A percentile compares a stretch with the other conserved stretches of the same genome.
These are phyloP conservation scores for Colletotrichum melonis DNA, from an alignment of 2,329 filamentous ascomycete species.

Conservation along the genomic window DNA sequence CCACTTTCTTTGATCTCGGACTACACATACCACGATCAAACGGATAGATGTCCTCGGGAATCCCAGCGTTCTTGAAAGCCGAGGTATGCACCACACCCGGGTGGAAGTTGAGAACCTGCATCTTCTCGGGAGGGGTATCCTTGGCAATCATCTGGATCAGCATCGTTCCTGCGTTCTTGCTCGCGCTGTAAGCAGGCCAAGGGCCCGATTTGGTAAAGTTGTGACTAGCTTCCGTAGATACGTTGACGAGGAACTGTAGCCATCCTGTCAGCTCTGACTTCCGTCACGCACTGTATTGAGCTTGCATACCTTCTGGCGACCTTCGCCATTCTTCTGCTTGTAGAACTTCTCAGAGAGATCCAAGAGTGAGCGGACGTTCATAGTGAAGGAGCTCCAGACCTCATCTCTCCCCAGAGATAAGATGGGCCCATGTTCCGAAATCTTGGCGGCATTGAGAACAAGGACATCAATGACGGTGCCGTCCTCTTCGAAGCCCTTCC, in stretches of 20 bases:
- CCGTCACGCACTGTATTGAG: neutral
- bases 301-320: constrained; percentile 36
- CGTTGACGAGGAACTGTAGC: constrained; percentile 44
- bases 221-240: constrained; percentile 45
- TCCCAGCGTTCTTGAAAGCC: constrained; percentile 38
- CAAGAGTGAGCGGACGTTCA: constrained; percentile 34
- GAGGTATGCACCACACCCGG: constrained; percentile 52
- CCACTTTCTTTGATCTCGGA: neutral
- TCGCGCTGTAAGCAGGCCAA: constrained; percentile 47
- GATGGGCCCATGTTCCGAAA: neutral
- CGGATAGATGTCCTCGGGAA: constrained; percentile 36
- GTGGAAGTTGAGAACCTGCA: constrained; percentile 54
- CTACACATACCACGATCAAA: constrained; percentile 43
- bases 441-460: constrained; percentile 41
- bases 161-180: constrained; percentile 50
- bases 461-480: constrained; percentile 43
- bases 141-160: constrained; percentile 51
- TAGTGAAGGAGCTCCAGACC: constrained; percentile 28
- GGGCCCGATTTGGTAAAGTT: constrained; percentile 37
- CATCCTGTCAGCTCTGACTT: neutral
- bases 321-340: constrained; percentile 43
- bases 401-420: constrained; percentile 26
- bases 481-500: constrained; percentile 20
- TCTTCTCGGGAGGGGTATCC: constrained; percentile 43
- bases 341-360: constrained; percentile 41